Evolutionary conservation across 208 protist species (phyloP).

Genomic region (Leishmania guyanensis): DNA sequence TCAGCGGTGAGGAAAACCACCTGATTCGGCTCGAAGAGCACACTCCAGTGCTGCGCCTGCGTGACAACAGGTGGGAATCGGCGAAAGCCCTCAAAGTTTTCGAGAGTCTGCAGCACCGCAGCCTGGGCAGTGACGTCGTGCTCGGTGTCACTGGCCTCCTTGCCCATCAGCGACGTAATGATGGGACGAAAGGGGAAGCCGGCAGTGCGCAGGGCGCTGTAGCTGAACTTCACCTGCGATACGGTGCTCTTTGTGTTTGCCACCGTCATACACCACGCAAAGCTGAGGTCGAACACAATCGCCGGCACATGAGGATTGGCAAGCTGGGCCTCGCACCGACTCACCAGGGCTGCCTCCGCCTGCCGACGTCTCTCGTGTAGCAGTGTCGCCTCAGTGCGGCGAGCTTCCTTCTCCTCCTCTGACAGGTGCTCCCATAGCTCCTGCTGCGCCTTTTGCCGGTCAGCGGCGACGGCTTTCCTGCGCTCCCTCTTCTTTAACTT

Average conservation of each 20-base stretch:
- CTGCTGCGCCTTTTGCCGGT: constrained; percentile 37
- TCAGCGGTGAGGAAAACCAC: constrained; percentile 87
- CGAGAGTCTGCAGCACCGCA: constrained; percentile 38
- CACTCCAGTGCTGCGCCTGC: constrained; percentile 65
- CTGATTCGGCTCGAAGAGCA: constrained; percentile 39
- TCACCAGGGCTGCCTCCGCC: constrained; percentile 29
- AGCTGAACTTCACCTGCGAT: constrained; percentile 85
- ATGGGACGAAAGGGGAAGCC: constrained; percentile 79
- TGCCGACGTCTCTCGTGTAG: constrained; percentile 58
- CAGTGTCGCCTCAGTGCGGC: constrained; percentile 38
- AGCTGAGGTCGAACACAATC: constrained; percentile 88
- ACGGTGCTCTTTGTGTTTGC: constrained; percentile 81
- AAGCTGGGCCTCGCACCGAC: constrained; percentile 38
- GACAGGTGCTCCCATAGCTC: constrained; percentile 61
- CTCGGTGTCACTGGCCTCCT: constrained; percentile 33
- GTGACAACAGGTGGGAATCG: constrained; percentile 50
- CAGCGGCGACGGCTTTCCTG: constrained; percentile 28
- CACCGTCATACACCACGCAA: constrained; percentile 85
- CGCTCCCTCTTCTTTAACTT: constrained; percentile 53
- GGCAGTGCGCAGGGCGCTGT: constrained; percentile 70
- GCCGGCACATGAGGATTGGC: constrained; percentile 44
- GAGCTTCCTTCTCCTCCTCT: constrained; percentile 46
- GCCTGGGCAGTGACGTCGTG: constrained; percentile 39
- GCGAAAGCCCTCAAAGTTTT: constrained; percentile 71
- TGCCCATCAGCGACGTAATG: constrained; percentile 63